Evolutionary conservation across 768 basidiomycete species (phyloP).

Genomic region (Filobasidium wieringae): DNA sequence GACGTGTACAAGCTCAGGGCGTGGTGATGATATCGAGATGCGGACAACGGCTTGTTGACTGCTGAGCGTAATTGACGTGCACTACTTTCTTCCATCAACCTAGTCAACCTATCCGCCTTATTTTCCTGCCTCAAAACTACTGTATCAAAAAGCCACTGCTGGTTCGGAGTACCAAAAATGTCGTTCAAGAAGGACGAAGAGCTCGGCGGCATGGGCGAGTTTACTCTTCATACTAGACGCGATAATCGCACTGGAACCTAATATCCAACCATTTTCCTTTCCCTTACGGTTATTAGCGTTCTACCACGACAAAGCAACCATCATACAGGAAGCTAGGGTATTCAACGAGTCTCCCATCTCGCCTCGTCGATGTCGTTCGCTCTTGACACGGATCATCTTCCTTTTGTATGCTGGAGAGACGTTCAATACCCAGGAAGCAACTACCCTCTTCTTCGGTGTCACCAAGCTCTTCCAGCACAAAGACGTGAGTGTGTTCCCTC

Average conservation of each 20-base stretch:
- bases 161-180: slow-evolving; percentile 37
- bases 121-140: too few relatives aligned
- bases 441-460: slow-evolving; percentile 94
- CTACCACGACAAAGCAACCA: slow-evolving; percentile 77
- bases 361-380: slow-evolving; percentile 88
- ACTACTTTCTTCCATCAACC: too few relatives aligned
- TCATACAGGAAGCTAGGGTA: slow-evolving; percentile 93
- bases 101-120: too few relatives aligned
- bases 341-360: slow-evolving; percentile 99
- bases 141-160: too few relatives aligned
- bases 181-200: slow-evolving; percentile 95
- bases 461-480: slow-evolving; percentile 99
- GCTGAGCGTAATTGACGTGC: too few relatives aligned
- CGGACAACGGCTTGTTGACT: too few relatives aligned
- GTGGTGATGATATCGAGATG: too few relatives aligned
- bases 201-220: slow-evolving; percentile 64
- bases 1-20: too few relatives aligned
- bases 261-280: not conserved
- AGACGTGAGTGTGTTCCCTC: slow-evolving; percentile 55
- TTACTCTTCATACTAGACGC: slow-evolving; percentile 48
- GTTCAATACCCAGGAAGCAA: slow-evolving; percentile 89
- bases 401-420: slow-evolving; percentile 92
- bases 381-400: slow-evolving; percentile 92
- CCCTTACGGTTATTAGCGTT: slow-evolving; percentile 22
- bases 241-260: not conserved